Base-by-base conservation (phyloP, 192 early-diverging fungal genomes). In the Coemansia reversa region DNA sequence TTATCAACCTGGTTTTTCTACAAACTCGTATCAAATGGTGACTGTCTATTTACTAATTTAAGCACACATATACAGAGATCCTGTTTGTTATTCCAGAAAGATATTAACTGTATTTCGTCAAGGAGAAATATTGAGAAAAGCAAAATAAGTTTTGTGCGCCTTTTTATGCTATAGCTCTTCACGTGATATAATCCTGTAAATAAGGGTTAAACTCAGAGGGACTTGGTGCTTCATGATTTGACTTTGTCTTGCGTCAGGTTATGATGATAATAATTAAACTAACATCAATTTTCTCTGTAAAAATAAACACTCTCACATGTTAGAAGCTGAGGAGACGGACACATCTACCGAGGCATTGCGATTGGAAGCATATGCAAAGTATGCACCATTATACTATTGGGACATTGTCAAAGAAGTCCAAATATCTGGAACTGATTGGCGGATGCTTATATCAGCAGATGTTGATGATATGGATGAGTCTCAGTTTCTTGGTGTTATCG, bases 401-500 rank as follows among this genome's bases (percentile, higher is more conserved):
- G 69, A 72, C 6, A 62, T 58, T 9, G 42, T 54, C 5, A 61
- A 64, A 2, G 53, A 65, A 7, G 2, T 63, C 33, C 47, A 58
- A 16, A 14, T 65, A 20, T 55, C 53, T 20, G 60, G 54, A 5
- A 23, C 19, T 48, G 32, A 25, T 5, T 80, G 77, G 79, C 73
- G 72, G 0, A 16, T 75, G 7, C 32, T 81, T 32, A 74, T 74
- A 1, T 39, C 60, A 7, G 65, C 61, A 5, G 62, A 69, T 30
- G 69, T 81, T 4, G 63, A 69, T 18, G 66, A 65, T 53, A 35
- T 70, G 2, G 70, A 81, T 28, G 74, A 68, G 12, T 22, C 48
- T 0, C 74, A 81, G 20, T 81, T 81, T 53, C 66, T 75, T 18
- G 55, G 51, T 30, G 79, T 81, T 24, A 52, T 81, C 71, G 75